Evolutionary conservation across 257 asterid species (phyloP).

Genomic region (Solanum bukasovii): DNA sequence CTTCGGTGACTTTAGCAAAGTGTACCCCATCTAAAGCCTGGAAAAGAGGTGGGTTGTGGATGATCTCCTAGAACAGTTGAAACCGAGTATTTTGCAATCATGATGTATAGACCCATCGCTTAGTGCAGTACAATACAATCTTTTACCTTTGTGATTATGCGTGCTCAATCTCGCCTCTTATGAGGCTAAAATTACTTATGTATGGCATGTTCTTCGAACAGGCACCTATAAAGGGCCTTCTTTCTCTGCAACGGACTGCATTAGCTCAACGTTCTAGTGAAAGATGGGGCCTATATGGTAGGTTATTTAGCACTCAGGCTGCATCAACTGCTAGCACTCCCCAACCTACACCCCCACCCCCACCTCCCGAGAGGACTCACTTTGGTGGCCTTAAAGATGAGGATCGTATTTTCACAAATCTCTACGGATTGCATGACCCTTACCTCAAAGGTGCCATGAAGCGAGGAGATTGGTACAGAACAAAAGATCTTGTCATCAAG

Average conservation of each 20-base stretch:
- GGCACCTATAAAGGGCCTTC: slow-evolving; percentile 71
- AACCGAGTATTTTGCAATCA: background rate
- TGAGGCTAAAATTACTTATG: background rate
- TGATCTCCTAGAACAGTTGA: background rate
- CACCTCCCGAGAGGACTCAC: slow-evolving; percentile 95
- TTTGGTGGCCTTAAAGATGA: slow-evolving; percentile 96
- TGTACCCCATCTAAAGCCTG: background rate
- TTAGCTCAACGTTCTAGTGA: slow-evolving; percentile 32
- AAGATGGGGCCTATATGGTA: slow-evolving; percentile 36
- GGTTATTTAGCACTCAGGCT: slow-evolving; percentile 73
- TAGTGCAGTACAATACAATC: background rate
- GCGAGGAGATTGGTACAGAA: slow-evolving; percentile 97
- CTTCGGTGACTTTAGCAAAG: background rate
- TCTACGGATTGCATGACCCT: slow-evolving; percentile 88
- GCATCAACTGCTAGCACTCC: slow-evolving; percentile 62
- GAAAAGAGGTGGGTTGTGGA: background rate
- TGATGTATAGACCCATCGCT: background rate
- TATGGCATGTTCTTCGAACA: slow-evolving; percentile 20
- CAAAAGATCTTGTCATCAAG: slow-evolving; percentile 84
- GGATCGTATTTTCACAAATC: slow-evolving; percentile 92
- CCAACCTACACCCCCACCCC: slow-evolving; percentile 87
- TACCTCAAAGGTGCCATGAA: slow-evolving; percentile 95
- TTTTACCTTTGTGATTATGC: background rate
- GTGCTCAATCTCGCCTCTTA: background rate
- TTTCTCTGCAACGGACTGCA: slow-evolving; percentile 47